Evolutionary conservation across 1,284 basidiomycete genomes (phyloP).

Genomic region (Sporisorium iseilematis-ciliati): DNA sequence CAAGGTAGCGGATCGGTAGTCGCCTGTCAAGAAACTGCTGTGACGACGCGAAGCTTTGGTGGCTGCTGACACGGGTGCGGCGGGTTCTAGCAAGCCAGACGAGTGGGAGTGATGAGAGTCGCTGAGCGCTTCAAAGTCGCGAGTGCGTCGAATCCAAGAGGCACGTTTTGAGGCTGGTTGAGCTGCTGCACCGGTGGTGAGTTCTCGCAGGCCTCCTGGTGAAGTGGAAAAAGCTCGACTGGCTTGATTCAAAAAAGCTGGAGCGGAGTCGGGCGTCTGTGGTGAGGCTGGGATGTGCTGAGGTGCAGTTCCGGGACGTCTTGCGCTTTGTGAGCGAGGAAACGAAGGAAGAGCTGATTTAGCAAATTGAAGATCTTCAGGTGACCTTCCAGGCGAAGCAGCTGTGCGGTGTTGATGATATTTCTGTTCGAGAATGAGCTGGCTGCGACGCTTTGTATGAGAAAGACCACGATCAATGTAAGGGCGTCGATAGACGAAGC

Average conservation of each 20-base stretch:
- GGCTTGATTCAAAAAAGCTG: conserved; percentile 6
- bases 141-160: conserved; percentile 36
- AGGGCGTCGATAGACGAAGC: conserved; percentile 30
- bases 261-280: conserved; percentile 25
- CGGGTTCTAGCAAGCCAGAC: conserved; percentile 16
- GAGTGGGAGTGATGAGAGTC: conserved; percentile 28
- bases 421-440: conserved; percentile 54
- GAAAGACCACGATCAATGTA: conserved; percentile 34
- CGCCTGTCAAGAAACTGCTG: conserved; percentile 46
- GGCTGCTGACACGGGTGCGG: conserved; percentile 12
- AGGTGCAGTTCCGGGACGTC: conserved; percentile 36
- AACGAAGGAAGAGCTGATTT: background rate
- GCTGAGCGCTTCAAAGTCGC: conserved; percentile 33
- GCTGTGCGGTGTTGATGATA: conserved; percentile 30
- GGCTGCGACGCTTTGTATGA: conserved; percentile 36
- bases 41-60: conserved; percentile 36
- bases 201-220: conserved; percentile 30
- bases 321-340: conserved; percentile 11
- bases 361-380: background rate
- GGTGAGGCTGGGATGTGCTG: conserved; percentile 12
- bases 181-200: conserved; percentile 41
- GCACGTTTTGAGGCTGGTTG: conserved; percentile 45
- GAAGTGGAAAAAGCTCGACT: conserved; percentile 4
- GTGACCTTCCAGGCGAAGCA: conserved; percentile 13
- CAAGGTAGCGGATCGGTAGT: conserved; percentile 22